Conservation (phyloP, 306 rosid genomes). For the Acmispon strigosus region DNA sequence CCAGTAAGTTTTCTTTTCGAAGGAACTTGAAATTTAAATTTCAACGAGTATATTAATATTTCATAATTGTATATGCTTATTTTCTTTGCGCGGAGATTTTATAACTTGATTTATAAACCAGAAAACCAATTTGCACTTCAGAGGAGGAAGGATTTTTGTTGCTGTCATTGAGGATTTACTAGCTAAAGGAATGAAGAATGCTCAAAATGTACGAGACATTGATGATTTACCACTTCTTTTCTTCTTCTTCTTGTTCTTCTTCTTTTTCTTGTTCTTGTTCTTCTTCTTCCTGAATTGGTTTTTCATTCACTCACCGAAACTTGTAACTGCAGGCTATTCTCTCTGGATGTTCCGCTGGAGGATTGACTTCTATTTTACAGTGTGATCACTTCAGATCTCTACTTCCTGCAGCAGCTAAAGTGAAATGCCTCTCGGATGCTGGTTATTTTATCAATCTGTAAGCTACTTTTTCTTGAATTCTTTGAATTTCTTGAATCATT, state of each 20-base stretch:
- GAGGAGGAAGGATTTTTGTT: conserved; percentile 72
- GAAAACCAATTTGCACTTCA: conserved; percentile 73
- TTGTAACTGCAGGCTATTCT: conserved; percentile 60
- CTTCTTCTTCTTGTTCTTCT: not conserved
- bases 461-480: conserved; percentile 15
- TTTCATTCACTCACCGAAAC: not conserved
- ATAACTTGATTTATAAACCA: conserved; percentile 10
- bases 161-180: conserved; percentile 62
- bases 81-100: conserved; percentile 4
- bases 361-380: conserved; percentile 68
- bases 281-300: not conserved
- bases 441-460: conserved; percentile 80
- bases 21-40: not conserved
- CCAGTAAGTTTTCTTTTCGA: conserved; percentile 67
- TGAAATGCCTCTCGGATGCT: conserved; percentile 85
- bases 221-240: not conserved
- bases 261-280: too few species aligned
- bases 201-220: conserved; percentile 48
- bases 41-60: not conserved
- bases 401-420: conserved; percentile 49
- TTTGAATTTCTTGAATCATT: not conserved
- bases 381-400: conserved; percentile 64
- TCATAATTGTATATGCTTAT: not conserved
- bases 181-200: conserved; percentile 78
- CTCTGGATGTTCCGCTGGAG: conserved; percentile 92